Evolutionary conservation across 352 stramenopile species (phyloP), one percentile per base, ranked within the genome.

Genomic region (Globisporangium paroecandrum): DNA sequence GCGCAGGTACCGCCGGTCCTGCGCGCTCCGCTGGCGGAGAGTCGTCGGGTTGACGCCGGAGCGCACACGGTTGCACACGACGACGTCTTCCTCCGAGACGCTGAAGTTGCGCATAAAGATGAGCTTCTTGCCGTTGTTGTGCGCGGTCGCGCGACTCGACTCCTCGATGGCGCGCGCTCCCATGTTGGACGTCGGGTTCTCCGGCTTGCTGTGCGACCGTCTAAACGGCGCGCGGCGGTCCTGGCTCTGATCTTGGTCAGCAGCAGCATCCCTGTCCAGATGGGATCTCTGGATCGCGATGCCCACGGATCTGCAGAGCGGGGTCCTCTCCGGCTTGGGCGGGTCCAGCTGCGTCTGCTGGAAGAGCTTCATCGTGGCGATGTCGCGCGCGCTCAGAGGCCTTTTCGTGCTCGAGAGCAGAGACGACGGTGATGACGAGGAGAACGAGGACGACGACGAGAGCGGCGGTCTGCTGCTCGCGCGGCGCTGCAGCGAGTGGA

Each of bases 61-160:
- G 64, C 82, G 82, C 61, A 88, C 79, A 62, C 82, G 81, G 73
- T 89, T 89, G 73, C 82, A 90, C 70, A 90, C 76, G 47, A 90
- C 82, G 54, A 90, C 73, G 70, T 90, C 79, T 68, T 88, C 65
- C 64, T 90, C 82, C 62, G 77, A 59, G 36, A 89, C 78, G 64
- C 79, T 89, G 58, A 89, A 88, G 62, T 87, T 82, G 60, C 79
- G 82, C 61, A 90, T 74, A 24, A 90, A 72, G 12, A 87, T 64
- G 27, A 90, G 77, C 51, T 84, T 86, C 70, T 82, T 77, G 62
- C 70, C 70, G 69, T 77, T 79, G 34, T 74, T 51, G 58, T 69
- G 69, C 55, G 74, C 71, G 49, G 70, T 43, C n/a, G 58, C 62
- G 49, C 75, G 68, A 61, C 73, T 81, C 65, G 84, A 76, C 22